Evolutionary conservation across 2,329 filamentous ascomycete species (phyloP).

Genomic region (Fusarium odoratissimum): DNA sequence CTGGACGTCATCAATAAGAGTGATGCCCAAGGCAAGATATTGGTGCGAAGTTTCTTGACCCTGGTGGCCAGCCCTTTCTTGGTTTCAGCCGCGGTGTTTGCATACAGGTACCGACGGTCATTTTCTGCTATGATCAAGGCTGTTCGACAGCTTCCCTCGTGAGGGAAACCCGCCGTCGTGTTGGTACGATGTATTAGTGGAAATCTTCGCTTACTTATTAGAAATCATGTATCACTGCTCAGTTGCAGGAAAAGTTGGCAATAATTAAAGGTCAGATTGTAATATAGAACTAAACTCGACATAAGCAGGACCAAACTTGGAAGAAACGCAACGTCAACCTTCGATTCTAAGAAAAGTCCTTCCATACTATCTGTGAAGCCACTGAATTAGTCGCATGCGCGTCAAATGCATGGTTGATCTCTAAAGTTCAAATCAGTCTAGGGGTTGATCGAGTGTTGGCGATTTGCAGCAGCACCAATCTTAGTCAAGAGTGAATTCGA

Average conservation of each 20-base stretch:
- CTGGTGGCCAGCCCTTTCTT: constrained; percentile 50
- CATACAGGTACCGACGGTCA: constrained; percentile 45
- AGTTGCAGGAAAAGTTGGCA: constrained; percentile 8
- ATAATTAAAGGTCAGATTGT: constrained; percentile 10
- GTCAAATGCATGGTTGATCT: background rate
- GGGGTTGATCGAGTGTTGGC: background rate
- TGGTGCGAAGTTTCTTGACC: constrained; percentile 60
- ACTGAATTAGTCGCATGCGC: background rate
- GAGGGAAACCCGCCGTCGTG: background rate
- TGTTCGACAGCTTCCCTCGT: constrained; percentile 21
- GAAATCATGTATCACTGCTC: background rate
- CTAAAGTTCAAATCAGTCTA: background rate
- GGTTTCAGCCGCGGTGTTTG: constrained; percentile 39
- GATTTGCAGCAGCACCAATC: background rate
- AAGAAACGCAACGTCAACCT: background rate
- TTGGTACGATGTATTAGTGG: background rate
- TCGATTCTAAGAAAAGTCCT: background rate
- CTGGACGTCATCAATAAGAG: constrained; percentile 80
- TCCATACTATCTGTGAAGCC: background rate
- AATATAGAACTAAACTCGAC: constrained; percentile 10
- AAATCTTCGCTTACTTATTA: background rate
- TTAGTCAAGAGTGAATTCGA: background rate
- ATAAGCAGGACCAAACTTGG: background rate
- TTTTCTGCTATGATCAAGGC: constrained; percentile 36
- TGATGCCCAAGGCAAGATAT: constrained; percentile 73